Evolutionary conservation across 306 rosid species (phyloP).

Genomic region (Malus orientalis): DNA sequence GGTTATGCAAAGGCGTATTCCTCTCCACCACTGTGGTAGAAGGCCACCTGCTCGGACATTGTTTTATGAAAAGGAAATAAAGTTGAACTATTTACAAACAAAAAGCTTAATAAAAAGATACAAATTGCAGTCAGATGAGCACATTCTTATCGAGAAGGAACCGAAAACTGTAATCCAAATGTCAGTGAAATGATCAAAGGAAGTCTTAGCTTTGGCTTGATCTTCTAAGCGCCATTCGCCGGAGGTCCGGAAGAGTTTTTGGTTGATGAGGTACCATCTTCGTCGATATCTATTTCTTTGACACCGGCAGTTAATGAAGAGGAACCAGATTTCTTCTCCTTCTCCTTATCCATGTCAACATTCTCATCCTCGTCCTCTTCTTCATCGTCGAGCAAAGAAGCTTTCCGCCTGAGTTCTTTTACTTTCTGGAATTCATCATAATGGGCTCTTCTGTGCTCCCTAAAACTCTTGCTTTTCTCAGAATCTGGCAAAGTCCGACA

Average conservation of each 20-base stretch:
- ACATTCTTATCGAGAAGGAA: background rate
- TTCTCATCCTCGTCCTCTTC: conserved; percentile 43
- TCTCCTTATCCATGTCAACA: conserved; percentile 8
- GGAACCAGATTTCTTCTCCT: conserved; percentile 27
- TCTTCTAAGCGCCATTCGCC: conserved; percentile 49
- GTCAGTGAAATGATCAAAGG: background rate
- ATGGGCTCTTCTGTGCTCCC: conserved; percentile 78
- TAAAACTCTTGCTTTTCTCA: conserved; percentile 56
- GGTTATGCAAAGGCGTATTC: too few relatives aligned
- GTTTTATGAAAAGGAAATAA: background rate
- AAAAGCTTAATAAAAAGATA: background rate
- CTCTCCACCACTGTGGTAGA: too few relatives aligned
- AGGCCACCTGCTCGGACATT: background rate
- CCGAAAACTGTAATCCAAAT: conserved; percentile 5
- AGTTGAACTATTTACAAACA: conserved; percentile 13
- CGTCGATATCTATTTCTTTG: conserved; percentile 52
- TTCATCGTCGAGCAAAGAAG: conserved; percentile 51
- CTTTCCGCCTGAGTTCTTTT: conserved; percentile 54
- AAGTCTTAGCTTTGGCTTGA: conserved; percentile 18
- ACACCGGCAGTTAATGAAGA: conserved; percentile 55
- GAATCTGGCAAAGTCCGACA: conserved; percentile 27
- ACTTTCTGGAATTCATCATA: conserved; percentile 80
- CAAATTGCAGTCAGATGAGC: conserved; percentile 1
- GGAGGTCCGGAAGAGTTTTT: conserved; percentile 26
- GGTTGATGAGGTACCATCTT: conserved; percentile 6